These are phyloP conservation scores for Candida dendrica DNA, from an alignment of 805 yeast genomes.

Conservation along the genomic window DNA sequence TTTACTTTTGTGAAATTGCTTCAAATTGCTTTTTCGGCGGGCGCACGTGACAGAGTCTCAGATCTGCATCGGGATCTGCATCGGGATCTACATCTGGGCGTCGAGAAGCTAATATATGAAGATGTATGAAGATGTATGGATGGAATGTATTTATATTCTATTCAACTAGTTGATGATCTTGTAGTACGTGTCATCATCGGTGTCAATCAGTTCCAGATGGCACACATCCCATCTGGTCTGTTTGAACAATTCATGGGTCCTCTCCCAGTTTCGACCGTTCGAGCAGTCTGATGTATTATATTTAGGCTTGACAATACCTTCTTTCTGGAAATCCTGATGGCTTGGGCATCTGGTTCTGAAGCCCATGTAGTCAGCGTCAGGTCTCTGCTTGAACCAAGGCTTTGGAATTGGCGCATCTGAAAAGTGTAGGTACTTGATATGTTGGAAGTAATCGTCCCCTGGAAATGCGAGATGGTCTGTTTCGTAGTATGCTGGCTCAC, in stretches of 20 bases:
- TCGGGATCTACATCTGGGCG: too few relatives aligned
- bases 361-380: conserved; percentile 7
- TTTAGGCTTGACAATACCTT: conserved; percentile 3
- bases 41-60: too few relatives aligned
- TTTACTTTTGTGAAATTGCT: too few relatives aligned
- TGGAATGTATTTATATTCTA: too few relatives aligned
- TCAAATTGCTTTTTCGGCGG: too few relatives aligned
- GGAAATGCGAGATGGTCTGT: conserved; percentile 7
- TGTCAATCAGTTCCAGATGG: conserved; percentile 12
- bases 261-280: conserved; percentile 16
- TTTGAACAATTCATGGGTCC: conserved; percentile 8
- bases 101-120: too few relatives aligned
- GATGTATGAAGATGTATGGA: too few relatives aligned
- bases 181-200: conserved; percentile 14
- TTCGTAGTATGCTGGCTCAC: conserved; percentile 14
- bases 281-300: conserved; percentile 11
- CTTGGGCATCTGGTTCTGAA: conserved; percentile 11
- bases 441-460: conserved; percentile 15
- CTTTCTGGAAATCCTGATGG: conserved; percentile 8
- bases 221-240: conserved; percentile 16
- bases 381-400: conserved; percentile 42
- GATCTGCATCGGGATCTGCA: too few relatives aligned
- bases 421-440: conserved; percentile 47
- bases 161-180: conserved; percentile 13
- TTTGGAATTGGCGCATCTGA: conserved; percentile 62